A percentile compares a stretch with the other conserved stretches of the same genome.
Evolutionary conservation across 106 monocot species (phyloP).

Genomic region (Acorus calamus): DNA sequence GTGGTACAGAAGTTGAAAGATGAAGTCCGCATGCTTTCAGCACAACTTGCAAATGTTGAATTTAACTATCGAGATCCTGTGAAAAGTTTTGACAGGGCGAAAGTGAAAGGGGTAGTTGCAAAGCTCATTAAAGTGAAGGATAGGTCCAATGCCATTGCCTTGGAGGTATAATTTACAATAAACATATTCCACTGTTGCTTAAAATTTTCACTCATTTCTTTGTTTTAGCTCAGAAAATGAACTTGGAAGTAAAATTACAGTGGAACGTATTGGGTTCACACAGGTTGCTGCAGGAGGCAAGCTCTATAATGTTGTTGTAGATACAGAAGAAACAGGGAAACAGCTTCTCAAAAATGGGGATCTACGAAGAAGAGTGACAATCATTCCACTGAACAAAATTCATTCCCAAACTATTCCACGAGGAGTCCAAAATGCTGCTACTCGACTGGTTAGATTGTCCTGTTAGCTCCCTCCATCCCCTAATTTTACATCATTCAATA

Average conservation of each 20-base stretch:
- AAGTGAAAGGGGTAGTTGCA: constrained; percentile 89
- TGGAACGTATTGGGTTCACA: no score
- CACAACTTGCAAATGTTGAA: constrained; percentile 65
- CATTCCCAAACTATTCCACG: constrained; percentile 42
- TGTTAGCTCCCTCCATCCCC: not conserved
- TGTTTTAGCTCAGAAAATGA: not conserved
- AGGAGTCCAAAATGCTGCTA: constrained; percentile 59
- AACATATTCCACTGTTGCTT: no score
- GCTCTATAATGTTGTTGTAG: constrained; percentile 87
- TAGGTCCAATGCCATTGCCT: constrained; percentile 62
- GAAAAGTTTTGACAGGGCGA: constrained; percentile 73
- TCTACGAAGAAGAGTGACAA: constrained; percentile 70
- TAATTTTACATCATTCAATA: not conserved
- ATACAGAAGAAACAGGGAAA: constrained; percentile 82
- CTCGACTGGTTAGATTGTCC: constrained; percentile 34
- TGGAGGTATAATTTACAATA: constrained; percentile 50
- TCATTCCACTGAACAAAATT: constrained; percentile 92
- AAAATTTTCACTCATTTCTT: not conserved
- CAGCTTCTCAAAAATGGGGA: constrained; percentile 75
- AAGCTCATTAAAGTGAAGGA: constrained; percentile 84
- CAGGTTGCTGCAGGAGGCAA: constrained; percentile 94
- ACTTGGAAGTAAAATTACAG: no score
- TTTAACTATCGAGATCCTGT: constrained; percentile 80
- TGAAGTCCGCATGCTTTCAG: constrained; percentile 65
- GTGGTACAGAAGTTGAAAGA: constrained; percentile 66